These are phyloP conservation scores for Leccinum rimulosum DNA, from an alignment of 768 basidiomycete species.

Conservation along the genomic window DNA sequence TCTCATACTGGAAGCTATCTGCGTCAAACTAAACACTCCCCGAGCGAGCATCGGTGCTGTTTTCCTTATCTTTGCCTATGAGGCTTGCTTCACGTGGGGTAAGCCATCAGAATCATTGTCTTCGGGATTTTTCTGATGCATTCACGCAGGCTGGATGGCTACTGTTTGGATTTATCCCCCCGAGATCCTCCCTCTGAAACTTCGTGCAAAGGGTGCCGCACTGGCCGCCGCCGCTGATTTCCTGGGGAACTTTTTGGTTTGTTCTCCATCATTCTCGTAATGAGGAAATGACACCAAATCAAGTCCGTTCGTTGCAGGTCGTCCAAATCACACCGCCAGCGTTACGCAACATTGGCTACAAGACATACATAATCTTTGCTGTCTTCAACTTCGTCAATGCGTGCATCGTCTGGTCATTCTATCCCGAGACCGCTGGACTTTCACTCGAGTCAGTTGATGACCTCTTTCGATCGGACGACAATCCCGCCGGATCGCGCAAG, in stretches of 20 bases:
- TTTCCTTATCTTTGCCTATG: constrained; percentile 10
- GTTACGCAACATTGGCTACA: constrained; percentile 10
- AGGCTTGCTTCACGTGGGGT: constrained; percentile 11
- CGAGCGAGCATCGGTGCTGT: constrained; percentile 6
- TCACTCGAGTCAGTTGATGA: constrained; percentile 6
- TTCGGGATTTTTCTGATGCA: neutral
- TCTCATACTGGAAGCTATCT: constrained; percentile 7
- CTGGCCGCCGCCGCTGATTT: constrained; percentile 6
- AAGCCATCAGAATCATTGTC: neutral
- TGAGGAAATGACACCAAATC: neutral
- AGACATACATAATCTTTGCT: constrained; percentile 5
- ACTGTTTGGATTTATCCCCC: constrained; percentile 12
- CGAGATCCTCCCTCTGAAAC: constrained; percentile 9
- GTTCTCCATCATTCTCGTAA: neutral
- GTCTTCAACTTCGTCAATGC: neutral
- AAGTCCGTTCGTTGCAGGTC: neutral
- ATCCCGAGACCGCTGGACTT: constrained; percentile 7
- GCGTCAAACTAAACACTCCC: constrained; percentile 4
- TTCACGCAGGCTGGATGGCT: constrained; percentile 5
- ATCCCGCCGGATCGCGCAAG: neutral
- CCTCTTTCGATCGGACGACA: neutral
- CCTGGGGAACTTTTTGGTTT: constrained; percentile 8
- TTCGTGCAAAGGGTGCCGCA: constrained; percentile 6
- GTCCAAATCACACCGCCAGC: constrained; percentile 11
- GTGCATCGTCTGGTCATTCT: neutral